Evolutionary conservation across 148 eudicot species (phyloP).

Genomic region (Amaranthus cruentus): DNA sequence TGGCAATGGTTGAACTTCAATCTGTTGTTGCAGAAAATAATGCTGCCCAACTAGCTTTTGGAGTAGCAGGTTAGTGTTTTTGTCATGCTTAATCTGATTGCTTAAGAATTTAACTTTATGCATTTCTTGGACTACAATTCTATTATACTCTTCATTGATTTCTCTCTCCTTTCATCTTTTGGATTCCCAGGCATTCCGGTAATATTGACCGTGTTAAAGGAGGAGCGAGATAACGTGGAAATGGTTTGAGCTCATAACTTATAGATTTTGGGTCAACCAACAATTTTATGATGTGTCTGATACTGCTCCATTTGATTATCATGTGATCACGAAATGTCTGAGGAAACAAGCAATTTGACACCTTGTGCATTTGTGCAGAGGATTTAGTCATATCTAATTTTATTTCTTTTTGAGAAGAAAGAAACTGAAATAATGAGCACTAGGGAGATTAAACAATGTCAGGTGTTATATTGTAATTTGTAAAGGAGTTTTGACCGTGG

Average conservation of each 20-base stretch:
- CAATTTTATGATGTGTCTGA: neutral
- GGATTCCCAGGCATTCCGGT: slow-evolving; percentile 77
- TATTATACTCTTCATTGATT: slow-evolving; percentile 6
- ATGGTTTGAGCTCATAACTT: slow-evolving; percentile 45
- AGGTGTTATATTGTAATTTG: no score
- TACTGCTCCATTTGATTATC: slow-evolving; percentile 1
- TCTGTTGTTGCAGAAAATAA: slow-evolving; percentile 88
- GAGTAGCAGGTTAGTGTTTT: slow-evolving; percentile 78
- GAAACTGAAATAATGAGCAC: no score
- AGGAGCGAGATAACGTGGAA: slow-evolving; percentile 93
- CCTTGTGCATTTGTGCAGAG: no score
- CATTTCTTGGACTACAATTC: neutral
- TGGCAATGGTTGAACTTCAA: slow-evolving; percentile 84
- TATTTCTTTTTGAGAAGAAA: no score
- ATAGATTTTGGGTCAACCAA: neutral
- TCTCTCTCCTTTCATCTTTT: neutral
- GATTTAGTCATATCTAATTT: no score
- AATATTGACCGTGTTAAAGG: slow-evolving; percentile 71
- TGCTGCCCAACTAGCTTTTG: slow-evolving; percentile 93
- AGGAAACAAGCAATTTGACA: no score
- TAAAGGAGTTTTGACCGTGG: no score
- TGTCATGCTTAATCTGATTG: slow-evolving; percentile 11
- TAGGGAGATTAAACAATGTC: neutral
- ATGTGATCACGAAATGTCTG: neutral
- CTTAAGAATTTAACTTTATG: neutral